Base-by-base conservation (phyloP, 768 basidiomycete genomes). In the Clavaria fumosa region DNA sequence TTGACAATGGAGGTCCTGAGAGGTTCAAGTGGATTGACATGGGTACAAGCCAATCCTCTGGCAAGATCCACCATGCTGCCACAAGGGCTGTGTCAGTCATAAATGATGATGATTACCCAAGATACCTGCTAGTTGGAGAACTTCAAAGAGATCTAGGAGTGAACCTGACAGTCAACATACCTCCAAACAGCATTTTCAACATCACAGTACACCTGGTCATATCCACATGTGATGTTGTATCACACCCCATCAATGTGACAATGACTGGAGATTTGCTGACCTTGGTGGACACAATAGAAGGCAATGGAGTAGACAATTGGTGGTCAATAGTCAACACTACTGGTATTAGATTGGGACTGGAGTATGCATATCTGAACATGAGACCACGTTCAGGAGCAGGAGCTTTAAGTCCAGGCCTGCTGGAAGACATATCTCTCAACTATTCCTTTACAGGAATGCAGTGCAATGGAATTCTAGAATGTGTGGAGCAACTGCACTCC, bases 51-150 rank as follows among this genome's bases (percentile, higher is more conserved):
- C 18, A n/a, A 17, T 31, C 30, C 30, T 31, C 30, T 17, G 30
- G 30, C 30, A 31, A 3, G 30, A 31, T 31, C 30, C 30, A 31
- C 30, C n/a, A 31, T 17, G 7, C 30, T 17, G n/a, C 30, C 30
- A 31, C 30, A 17, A 31, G 30, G 30, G 30, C 30, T 17, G n/a
- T 31, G 30, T 31, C 30, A 31, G 30, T 31, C n/a, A 31, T 31
- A 31, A 31, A 31, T 7, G 30, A 31, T 7, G 30, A 31, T 17
- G 30, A 31, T 17, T 31, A 31, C 30, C 30, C 30, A n/a, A 31
- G 30, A 31, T 31, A 31, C 30, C 30, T 31, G n/a, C 30, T 31
- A 31, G 30, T n/a, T 31, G 30, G 30, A 31, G 30, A 31, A n/a
- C 30, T 31, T 31, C 30, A 17, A 31, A 31, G n/a, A 31, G 30